Percentiles rank a stretch among this genome's conserved stretches.
phyloP scores from a whole-genome alignment of 2,329 filamentous ascomycete genomes.

The Fonsecaea pugnacius region DNA sequence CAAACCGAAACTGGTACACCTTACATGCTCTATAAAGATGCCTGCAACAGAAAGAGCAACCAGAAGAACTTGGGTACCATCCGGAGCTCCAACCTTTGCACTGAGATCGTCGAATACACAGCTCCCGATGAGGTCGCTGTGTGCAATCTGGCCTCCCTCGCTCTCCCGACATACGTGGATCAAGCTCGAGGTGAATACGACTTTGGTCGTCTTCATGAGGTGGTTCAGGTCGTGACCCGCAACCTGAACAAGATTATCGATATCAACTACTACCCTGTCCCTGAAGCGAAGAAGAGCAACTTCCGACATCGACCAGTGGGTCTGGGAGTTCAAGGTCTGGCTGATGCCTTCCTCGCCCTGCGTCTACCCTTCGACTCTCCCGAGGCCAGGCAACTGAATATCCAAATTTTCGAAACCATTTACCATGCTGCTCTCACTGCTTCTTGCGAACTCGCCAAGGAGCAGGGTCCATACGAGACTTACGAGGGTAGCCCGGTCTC shows the following conservation, averaged over 20 bases:
- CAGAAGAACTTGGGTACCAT: slow-evolving; percentile 99
- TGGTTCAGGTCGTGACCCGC: slow-evolving; percentile 85
- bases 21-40: slow-evolving; percentile 99
- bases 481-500: slow-evolving; percentile 94
- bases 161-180: slow-evolving; percentile 89
- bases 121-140: slow-evolving; percentile 98
- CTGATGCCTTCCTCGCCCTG: slow-evolving; percentile 95
- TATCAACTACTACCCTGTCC: slow-evolving; percentile 97
- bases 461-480: slow-evolving; percentile 81
- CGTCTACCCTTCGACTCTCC: slow-evolving; percentile 96
- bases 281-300: slow-evolving; percentile 92
- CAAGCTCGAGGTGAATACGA: slow-evolving; percentile 83
- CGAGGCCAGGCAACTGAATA: slow-evolving; percentile 91
- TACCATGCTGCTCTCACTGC: slow-evolving; percentile 94
- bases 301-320: slow-evolving; percentile 95
- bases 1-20: slow-evolving; percentile 99
- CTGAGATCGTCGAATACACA: slow-evolving; percentile 96
- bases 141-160: slow-evolving; percentile 94
- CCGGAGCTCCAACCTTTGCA: slow-evolving; percentile 97
- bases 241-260: slow-evolving; percentile 99
- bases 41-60: slow-evolving; percentile 98
- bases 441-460: slow-evolving; percentile 82
- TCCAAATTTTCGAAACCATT: slow-evolving; percentile 99
- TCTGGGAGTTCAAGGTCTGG: slow-evolving; percentile 95
- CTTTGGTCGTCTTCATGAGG: slow-evolving; percentile 95